These are phyloP conservation scores for Sophora flavescens DNA, from an alignment of 306 rosid genomes.

Conservation along the genomic window DNA sequence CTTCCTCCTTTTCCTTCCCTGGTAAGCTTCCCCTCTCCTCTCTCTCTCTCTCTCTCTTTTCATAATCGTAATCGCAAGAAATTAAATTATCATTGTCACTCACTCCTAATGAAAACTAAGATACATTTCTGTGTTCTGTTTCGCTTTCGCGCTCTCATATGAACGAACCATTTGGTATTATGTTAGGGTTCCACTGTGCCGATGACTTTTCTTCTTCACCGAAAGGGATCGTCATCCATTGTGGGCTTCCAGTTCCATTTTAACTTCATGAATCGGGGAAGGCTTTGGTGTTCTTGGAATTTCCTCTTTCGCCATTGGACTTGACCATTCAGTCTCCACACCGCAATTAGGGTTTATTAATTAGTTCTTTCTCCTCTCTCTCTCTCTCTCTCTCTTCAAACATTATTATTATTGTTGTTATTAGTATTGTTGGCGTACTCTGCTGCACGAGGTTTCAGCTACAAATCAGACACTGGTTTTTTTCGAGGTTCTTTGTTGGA, in stretches of 20 bases:
- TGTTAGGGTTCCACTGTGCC: slow-evolving; percentile 64
- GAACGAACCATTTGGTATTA: slow-evolving; percentile 21
- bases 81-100: not conserved
- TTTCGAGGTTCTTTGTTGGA: not conserved
- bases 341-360: slow-evolving; percentile 35
- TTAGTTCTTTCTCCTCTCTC: not conserved
- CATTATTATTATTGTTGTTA: not conserved
- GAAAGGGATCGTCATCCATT: slow-evolving; percentile 47
- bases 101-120: not conserved
- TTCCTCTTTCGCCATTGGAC: slow-evolving; percentile 65
- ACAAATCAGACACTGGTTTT: not conserved
- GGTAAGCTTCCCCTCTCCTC: slow-evolving; percentile 56
- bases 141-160: not conserved
- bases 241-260: slow-evolving; percentile 45
- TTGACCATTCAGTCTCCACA: slow-evolving; percentile 36
- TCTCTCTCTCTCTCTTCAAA: not conserved
- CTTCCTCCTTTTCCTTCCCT: slow-evolving; percentile 47
- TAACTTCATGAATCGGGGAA: slow-evolving; percentile 57
- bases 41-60: not conserved
- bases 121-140: not conserved
- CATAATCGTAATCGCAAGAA: not conserved
- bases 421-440: not conserved
- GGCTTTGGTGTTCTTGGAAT: slow-evolving; percentile 56
- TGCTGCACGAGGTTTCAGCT: not conserved
- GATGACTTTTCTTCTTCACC: slow-evolving; percentile 60